Evolutionary conservation across 495 filamentous ascomycete genomes (phyloP), one percentile per base, ranked within the genome.

Genomic region (Penicillium silybi): DNA sequence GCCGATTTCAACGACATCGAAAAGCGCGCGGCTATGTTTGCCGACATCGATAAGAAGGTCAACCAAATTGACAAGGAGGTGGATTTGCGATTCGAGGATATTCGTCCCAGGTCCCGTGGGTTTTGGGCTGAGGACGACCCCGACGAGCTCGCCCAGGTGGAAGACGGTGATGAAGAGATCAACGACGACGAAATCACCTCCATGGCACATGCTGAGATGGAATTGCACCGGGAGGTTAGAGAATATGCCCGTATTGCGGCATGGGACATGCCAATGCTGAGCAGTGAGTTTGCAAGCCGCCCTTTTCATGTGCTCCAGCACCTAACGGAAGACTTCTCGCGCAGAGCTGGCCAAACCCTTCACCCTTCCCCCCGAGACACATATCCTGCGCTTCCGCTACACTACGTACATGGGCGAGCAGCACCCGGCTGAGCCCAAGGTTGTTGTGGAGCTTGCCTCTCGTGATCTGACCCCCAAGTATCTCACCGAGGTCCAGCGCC

Each of bases 381-480:
- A 85, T 42, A 77, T 87, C 56, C 80, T 98, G 44, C 86, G 93
- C 54, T 98, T 97, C 79, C 85, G 93, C 61, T 96, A 96, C 72
- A 97, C 95, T n/a, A 88, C 85, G 41, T 97, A 97, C 70, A 83
- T 97, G 80, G 95, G 95, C 54, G 93, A 98, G 69, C 68, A 84
- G 46, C 95, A 97, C 69, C 92, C 95, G 0, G 90, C 91, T 11
- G 86, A 90, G 65, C 80, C 83, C 46, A 98, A 98, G 73, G 90
- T 98, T 23, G 92, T 97, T 6, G 81, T 97, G 23, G 90, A 96
- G 66, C 93, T 97, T 61, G 79, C 74, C 53, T 83, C 88, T 13
- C 56, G 61, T 37, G 91, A 96, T 67, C 66, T 92, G 46, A 82
- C 54, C 6, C 69, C 73, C 19, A 69, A 67, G 35, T 71, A 76